Evolutionary conservation across 2,329 filamentous ascomycete species (phyloP).

Genomic region (Aspergillus sp.): DNA sequence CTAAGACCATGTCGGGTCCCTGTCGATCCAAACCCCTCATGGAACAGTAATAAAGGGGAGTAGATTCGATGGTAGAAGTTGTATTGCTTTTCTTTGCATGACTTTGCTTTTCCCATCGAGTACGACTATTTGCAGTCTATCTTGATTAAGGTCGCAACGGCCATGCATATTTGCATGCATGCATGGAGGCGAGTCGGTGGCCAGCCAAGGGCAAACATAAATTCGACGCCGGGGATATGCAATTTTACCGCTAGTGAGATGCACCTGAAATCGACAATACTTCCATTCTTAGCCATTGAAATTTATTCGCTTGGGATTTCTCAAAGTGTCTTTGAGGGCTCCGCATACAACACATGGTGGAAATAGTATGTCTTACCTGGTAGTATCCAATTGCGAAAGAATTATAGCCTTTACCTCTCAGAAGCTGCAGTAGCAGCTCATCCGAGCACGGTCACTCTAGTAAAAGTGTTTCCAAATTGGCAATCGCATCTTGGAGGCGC

Average conservation of each 20-base stretch:
- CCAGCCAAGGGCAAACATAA: not conserved
- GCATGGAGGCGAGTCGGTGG: not conserved
- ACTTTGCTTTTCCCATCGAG: not conserved
- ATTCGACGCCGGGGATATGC: not conserved
- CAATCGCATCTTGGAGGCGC: not conserved
- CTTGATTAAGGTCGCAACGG: not conserved
- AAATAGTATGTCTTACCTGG: too few relatives aligned
- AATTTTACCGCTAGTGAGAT: not conserved
- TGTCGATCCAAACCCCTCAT: not conserved
- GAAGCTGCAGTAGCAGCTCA: too few relatives aligned
- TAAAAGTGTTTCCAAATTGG: not conserved
- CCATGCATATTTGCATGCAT: not conserved
- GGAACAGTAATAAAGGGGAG: not conserved
- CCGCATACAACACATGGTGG: too few relatives aligned
- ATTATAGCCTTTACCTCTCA: too few relatives aligned
- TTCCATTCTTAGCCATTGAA: too few relatives aligned
- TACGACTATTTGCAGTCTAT: not conserved
- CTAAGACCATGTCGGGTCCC: not conserved
- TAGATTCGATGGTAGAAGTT: not conserved
- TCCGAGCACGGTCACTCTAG: too few relatives aligned
- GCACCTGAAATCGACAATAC: not conserved
- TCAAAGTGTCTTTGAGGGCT: too few relatives aligned
- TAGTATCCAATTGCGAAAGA: too few relatives aligned
- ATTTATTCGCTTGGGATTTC: too few relatives aligned
- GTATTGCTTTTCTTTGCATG: not conserved